Percentiles rank a stretch among this genome's conserved stretches.
Conservation (phyloP, 164 flowering plant species). For the Aristolochia contorta region DNA sequence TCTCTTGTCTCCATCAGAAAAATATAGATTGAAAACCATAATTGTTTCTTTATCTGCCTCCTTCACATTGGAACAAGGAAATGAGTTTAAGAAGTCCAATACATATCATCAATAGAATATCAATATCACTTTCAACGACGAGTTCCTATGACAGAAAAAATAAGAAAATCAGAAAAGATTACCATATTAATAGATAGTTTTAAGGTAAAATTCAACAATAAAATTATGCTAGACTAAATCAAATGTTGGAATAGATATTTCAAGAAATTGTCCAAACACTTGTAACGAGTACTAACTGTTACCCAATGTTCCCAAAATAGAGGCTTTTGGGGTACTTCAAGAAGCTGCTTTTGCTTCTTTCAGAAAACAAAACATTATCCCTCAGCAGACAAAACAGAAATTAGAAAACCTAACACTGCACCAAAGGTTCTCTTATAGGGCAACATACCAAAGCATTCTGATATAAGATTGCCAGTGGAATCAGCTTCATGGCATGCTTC, state of each 20-base stretch:
- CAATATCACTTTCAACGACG: neutral
- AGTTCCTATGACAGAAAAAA: neutral
- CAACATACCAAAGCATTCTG: conserved; percentile 35
- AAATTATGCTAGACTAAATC: too few relatives aligned
- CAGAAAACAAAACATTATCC: neutral
- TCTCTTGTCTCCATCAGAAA: conserved; percentile 33
- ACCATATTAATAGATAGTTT: too few relatives aligned
- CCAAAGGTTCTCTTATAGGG: neutral
- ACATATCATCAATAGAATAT: conserved; percentile 3
- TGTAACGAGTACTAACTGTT: too few relatives aligned
- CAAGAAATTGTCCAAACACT: too few relatives aligned
- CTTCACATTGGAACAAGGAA: conserved; percentile 26
- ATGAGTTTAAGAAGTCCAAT: conserved; percentile 5
- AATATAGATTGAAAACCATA: conserved; percentile 25
- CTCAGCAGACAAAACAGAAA: too few relatives aligned
- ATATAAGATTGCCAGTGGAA: conserved; percentile 52
- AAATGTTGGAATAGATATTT: too few relatives aligned
- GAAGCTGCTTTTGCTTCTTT: neutral
- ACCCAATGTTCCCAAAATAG: too few relatives aligned
- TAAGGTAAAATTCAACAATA: too few relatives aligned
- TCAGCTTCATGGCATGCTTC: conserved; percentile 17
- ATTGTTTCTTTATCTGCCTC: conserved; percentile 36
- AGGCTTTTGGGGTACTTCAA: too few relatives aligned
- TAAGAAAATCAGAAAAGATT: too few relatives aligned
- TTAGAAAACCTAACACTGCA: neutral